Percentiles rank a stretch among this genome's conserved stretches.
Conservation (phyloP, 495 filamentous ascomycete species). For the Melanomma pulvis-pyrius region DNA sequence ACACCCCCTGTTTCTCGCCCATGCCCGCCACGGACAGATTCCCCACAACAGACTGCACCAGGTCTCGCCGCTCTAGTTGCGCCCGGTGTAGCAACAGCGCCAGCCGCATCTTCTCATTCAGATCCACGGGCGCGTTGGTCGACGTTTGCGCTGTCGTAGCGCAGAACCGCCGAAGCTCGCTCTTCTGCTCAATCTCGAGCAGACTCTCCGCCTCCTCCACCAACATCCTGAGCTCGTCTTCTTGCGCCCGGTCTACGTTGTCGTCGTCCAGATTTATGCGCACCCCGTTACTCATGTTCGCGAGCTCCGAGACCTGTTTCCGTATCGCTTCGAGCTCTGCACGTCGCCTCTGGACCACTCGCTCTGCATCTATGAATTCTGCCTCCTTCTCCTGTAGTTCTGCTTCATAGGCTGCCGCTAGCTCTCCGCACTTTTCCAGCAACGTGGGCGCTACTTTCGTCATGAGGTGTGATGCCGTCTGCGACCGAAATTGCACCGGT, state of each 20-base stretch:
- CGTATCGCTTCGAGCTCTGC: slow-evolving; percentile 57
- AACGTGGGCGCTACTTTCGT: slow-evolving; percentile 59
- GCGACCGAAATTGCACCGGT: slow-evolving; percentile 52
- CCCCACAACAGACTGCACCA: slow-evolving; percentile 41
- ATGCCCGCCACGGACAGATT: slow-evolving; percentile 43
- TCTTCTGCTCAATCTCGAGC: slow-evolving; percentile 61
- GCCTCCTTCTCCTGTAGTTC: slow-evolving; percentile 63
- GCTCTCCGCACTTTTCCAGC: slow-evolving; percentile 58
- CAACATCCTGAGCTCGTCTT: slow-evolving; percentile 62
- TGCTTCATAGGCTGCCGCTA: slow-evolving; percentile 61
- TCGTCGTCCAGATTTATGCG: slow-evolving; percentile 40
- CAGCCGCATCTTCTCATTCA: slow-evolving; percentile 37
- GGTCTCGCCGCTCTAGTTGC: slow-evolving; percentile 38
- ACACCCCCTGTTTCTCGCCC: slow-evolving; percentile 41
- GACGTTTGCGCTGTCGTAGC: slow-evolving; percentile 1
- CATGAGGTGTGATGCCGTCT: slow-evolving; percentile 63
- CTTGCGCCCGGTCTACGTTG: slow-evolving; percentile 66
- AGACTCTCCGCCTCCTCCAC: slow-evolving; percentile 70
- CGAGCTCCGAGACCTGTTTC: slow-evolving; percentile 54
- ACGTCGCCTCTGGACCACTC: slow-evolving; percentile 57
- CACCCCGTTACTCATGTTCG: slow-evolving; percentile 33
- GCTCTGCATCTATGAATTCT: slow-evolving; percentile 59
- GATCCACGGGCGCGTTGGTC: slow-evolving; percentile 18
- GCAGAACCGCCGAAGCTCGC: slow-evolving; percentile 23
- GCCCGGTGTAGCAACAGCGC: slow-evolving; percentile 34